Percentiles rank a stretch among this genome's conserved stretches.
phyloP scores from a whole-genome alignment of 2,329 filamentous ascomycete species.

The Phyllachora maydis region DNA sequence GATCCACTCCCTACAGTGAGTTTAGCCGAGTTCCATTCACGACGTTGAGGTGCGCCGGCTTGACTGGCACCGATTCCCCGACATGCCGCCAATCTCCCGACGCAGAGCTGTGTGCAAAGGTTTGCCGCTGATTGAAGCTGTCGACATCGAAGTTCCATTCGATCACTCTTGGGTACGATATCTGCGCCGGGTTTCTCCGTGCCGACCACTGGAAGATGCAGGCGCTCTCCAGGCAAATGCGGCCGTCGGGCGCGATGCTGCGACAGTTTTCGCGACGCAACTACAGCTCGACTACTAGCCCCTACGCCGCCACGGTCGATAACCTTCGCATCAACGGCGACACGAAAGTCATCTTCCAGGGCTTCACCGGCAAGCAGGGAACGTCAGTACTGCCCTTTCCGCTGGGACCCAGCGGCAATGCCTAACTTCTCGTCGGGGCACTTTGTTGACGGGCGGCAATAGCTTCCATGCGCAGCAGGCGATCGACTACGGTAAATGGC shows the following conservation, averaged over 20 bases:
- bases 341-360: constrained; percentile 92
- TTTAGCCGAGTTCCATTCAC: too few relatives aligned
- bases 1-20: too few relatives aligned
- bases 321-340: constrained; percentile 88
- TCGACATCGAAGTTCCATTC: too few relatives aligned
- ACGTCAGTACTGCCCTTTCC: constrained; percentile 36
- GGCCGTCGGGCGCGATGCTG: constrained; percentile 48
- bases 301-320: constrained; percentile 51
- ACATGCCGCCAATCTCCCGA: too few relatives aligned
- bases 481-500: constrained; percentile 79
- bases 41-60: too few relatives aligned
- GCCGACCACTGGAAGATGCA: constrained; percentile 44
- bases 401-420: background rate
- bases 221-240: constrained; percentile 53
- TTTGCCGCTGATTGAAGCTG: too few relatives aligned
- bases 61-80: too few relatives aligned
- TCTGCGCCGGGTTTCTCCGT: too few relatives aligned
- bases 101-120: too few relatives aligned
- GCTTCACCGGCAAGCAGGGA: constrained; percentile 94
- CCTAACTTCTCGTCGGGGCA: background rate
- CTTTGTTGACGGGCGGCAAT: too few relatives aligned
- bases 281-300: constrained; percentile 52
- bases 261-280: constrained; percentile 43
- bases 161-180: too few relatives aligned
- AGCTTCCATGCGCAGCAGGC: constrained; percentile 97